Evolutionary conservation across 2,329 filamentous ascomycete genomes (phyloP).

Genomic region (Neoarthrinium moseri): DNA sequence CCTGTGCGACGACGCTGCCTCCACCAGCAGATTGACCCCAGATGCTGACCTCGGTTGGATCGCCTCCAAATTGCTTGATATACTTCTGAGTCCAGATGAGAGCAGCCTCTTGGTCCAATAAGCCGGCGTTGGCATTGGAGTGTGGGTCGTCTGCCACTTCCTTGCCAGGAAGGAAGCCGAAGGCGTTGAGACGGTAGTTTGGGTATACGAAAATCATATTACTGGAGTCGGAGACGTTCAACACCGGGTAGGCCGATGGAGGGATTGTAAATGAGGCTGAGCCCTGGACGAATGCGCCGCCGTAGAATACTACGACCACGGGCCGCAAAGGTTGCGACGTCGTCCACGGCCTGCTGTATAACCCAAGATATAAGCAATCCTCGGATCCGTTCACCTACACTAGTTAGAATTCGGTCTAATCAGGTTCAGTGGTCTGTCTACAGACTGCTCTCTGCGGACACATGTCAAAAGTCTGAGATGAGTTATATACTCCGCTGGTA

Average conservation of each 20-base stretch:
- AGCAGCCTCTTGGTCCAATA: slow-evolving; percentile 47
- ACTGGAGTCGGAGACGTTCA: slow-evolving; percentile 51
- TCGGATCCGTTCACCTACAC: slow-evolving; percentile 49
- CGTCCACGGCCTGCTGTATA: slow-evolving; percentile 59
- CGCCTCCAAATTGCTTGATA: slow-evolving; percentile 47
- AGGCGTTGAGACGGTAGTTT: slow-evolving; percentile 57
- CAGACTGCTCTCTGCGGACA: slow-evolving; percentile 55
- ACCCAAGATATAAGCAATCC: slow-evolving; percentile 60
- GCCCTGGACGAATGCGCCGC: slow-evolving; percentile 61
- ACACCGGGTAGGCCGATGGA: slow-evolving; percentile 54
- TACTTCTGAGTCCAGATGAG: slow-evolving; percentile 47
- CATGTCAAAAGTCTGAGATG: slow-evolving; percentile 53
- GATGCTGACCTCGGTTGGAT: slow-evolving; percentile 45
- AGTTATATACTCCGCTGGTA: slow-evolving; percentile 50
- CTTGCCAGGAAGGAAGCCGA: slow-evolving; percentile 52
- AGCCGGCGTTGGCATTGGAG: slow-evolving; percentile 49
- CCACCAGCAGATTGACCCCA: slow-evolving; percentile 57
- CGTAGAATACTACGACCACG: slow-evolving; percentile 60
- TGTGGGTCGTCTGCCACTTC: slow-evolving; percentile 39
- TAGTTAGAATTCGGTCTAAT: background rate
- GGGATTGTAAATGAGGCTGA: slow-evolving; percentile 53
- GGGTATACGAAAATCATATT: slow-evolving; percentile 45
- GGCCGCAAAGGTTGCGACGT: slow-evolving; percentile 43
- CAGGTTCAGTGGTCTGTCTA: background rate
- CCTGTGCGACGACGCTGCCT: slow-evolving; percentile 51